phyloP scores from a whole-genome alignment of 331 rosid genomes.

The Pyracantha coccinea region DNA sequence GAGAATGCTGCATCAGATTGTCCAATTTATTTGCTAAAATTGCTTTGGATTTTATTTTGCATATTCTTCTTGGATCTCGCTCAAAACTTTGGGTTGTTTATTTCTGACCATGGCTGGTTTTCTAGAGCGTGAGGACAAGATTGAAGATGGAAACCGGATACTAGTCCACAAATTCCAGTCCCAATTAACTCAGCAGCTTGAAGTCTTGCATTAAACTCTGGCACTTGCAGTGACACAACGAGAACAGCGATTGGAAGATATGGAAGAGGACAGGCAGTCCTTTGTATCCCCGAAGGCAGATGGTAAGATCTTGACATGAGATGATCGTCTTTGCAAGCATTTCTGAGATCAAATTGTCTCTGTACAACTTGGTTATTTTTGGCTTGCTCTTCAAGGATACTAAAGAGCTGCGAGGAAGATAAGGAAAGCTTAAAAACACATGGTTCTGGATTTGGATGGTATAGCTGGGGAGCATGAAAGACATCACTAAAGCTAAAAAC shows the following conservation, averaged over 20 bases:
- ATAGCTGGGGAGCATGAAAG: constrained; percentile 39
- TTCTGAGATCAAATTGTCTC: constrained; percentile 1
- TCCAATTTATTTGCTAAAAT: constrained; percentile 72
- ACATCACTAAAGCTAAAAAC: no score
- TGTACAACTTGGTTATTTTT: constrained; percentile 3
- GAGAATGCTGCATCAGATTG: constrained; percentile 92
- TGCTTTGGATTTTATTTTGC: constrained; percentile 40
- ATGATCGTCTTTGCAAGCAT: background rate
- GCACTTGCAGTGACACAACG: constrained; percentile 92
- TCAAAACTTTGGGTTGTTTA: constrained; percentile 7
- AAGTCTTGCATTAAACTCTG: constrained; percentile 86
- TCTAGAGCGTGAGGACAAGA: constrained; percentile 86
- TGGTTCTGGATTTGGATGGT: constrained; percentile 85
- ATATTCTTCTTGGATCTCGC: constrained; percentile 1
- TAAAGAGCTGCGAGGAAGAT: constrained; percentile 69
- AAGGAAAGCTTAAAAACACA: constrained; percentile 61
- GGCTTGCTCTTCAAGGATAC: constrained; percentile 60
- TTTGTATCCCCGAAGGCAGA: constrained; percentile 77
- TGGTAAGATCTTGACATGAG: constrained; percentile 35
- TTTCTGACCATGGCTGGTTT: background rate
- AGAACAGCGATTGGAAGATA: constrained; percentile 82
- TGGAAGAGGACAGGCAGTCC: constrained; percentile 97
- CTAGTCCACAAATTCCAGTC: constrained; percentile 89
- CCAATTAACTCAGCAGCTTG: constrained; percentile 91
- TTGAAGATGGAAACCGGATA: constrained; percentile 79